Base-by-base conservation (phyloP, 768 basidiomycete genomes). In the Pilatotrama ljubarskyi region DNA sequence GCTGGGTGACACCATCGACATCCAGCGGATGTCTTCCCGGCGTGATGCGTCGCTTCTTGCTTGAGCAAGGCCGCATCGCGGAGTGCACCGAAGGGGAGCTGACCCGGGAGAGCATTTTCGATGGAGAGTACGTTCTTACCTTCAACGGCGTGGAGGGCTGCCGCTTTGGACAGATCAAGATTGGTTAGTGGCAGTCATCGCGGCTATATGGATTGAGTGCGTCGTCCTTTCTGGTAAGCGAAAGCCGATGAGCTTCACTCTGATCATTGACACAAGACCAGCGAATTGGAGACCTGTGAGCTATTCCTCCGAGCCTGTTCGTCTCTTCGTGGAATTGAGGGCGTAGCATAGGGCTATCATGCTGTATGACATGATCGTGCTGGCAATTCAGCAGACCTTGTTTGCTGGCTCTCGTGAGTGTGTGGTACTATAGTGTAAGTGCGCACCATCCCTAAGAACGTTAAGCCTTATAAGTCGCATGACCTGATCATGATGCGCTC, bases 121-220 rank as follows among this genome's bases (percentile, higher is more conserved):
- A 78, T 14, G 83, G 84, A n/a, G 88, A 91, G 63, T 81, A 75
- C 75, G 82, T 89, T 1, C 76, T 93, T 37, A 73, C 90, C 36
- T 88, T 85, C 69, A 93, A 93, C 67, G 86, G 84, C 8, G 84
- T 90, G 5, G 80, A 80, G 63, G 90, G 90, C 26, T 90, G 88
- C 71, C 78, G 80, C 35, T 65, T 90, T 29, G 90, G 85, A 11
- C 53, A 59, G 24, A 44, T 70, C 2, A 51, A 44, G 14, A 4
- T 59, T 24, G 26, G 47, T 26, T 1, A 18, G 5, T 41, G 26
- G 32, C 15, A 24, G 6, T 2, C 42, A 9, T 5, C 42, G 4
- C 42, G 5, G 2, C 10, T 5, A 5, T 7, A n/a, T 18, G 44
- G 13, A 46, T 20, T 24, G 44, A 25, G 24, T 7, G 6, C 6